phyloP scores from a whole-genome alignment of 2,329 filamentous ascomycete species.

The Sporothrix pseudoabietina region DNA sequence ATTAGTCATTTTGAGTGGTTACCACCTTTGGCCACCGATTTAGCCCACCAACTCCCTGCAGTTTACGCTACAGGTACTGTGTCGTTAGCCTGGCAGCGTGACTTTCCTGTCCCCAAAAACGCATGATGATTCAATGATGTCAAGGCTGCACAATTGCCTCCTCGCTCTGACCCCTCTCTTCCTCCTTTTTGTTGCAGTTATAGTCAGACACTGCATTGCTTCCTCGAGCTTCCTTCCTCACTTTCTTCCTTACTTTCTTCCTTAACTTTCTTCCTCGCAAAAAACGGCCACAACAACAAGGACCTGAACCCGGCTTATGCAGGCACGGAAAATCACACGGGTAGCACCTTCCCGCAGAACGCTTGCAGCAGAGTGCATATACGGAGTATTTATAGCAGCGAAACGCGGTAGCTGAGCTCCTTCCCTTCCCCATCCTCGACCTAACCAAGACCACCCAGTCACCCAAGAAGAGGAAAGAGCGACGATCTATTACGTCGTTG shows the following conservation, averaged over 20 bases:
- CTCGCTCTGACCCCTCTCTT: no score
- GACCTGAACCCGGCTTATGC: not conserved
- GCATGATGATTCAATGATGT: no score
- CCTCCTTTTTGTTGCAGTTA: no score
- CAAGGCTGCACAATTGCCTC: no score
- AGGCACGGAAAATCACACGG: not conserved
- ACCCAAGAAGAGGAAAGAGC: not conserved
- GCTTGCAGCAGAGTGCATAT: not conserved
- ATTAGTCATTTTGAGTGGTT: conserved; percentile 6
- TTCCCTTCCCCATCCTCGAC: not conserved
- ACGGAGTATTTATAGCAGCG: no score
- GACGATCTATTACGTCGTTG: conserved; percentile 17
- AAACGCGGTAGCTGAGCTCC: not conserved
- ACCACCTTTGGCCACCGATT: not conserved
- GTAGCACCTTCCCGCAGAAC: not conserved
- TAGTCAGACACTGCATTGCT: no score
- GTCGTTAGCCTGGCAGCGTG: no score
- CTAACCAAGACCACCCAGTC: not conserved
- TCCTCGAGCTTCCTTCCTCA: no score
- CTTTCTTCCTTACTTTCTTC: no score
- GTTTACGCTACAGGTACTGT: not conserved
- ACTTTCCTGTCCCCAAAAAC: no score
- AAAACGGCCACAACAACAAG: not conserved
- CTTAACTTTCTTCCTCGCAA: not conserved
- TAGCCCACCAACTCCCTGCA: not conserved